A percentile compares a stretch with the other conserved stretches of the same genome.
Evolutionary conservation across 2,329 filamentous ascomycete species (phyloP).

Genomic region (Calonectria hawksworthii): DNA sequence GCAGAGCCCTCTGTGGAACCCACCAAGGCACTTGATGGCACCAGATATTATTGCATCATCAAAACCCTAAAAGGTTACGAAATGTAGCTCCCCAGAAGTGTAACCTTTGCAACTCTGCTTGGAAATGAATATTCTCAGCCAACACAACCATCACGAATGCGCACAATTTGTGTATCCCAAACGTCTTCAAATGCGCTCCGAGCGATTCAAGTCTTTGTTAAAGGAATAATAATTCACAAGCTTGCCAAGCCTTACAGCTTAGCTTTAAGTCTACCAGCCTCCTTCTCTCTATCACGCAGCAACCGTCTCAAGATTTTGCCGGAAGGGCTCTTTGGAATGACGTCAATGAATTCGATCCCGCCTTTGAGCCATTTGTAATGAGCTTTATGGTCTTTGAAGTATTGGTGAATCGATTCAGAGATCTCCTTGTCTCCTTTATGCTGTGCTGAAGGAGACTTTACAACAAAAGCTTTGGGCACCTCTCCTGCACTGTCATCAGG

Average conservation of each 20-base stretch:
- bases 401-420: constrained; percentile 65
- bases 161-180: too few relatives aligned
- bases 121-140: too few relatives aligned
- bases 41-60: too few relatives aligned
- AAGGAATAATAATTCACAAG: too few relatives aligned
- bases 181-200: too few relatives aligned
- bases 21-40: too few relatives aligned
- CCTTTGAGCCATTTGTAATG: constrained; percentile 77
- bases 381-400: constrained; percentile 76
- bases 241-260: neutral
- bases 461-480: constrained; percentile 74
- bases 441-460: constrained; percentile 59
- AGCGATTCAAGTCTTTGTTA: too few relatives aligned
- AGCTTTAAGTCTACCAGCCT: neutral
- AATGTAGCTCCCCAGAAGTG: too few relatives aligned
- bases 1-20: too few relatives aligned
- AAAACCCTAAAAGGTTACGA: too few relatives aligned
- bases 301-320: constrained; percentile 80
- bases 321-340: constrained; percentile 79
- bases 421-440: constrained; percentile 68
- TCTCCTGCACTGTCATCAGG: constrained; percentile 72
- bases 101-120: too few relatives aligned
- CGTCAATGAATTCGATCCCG: constrained; percentile 73
- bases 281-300: constrained; percentile 81
- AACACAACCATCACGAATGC: too few relatives aligned